A percentile compares a stretch with the other conserved stretches of the same genome.
Evolutionary conservation across 179 eudicot genomes (phyloP).

Genomic region (Beta lomatogona): DNA sequence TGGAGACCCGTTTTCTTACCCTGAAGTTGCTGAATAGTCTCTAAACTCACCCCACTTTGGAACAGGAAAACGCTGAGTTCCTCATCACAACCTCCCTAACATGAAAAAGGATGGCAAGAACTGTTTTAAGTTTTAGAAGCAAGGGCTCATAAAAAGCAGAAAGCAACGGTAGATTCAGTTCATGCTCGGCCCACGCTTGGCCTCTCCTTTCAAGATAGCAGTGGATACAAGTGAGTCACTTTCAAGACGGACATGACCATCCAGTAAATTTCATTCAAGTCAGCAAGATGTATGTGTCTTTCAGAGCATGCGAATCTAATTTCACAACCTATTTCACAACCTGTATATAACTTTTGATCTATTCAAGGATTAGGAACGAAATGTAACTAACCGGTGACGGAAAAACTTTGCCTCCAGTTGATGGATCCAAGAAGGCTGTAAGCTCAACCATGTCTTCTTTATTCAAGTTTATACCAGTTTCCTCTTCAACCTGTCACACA

Average conservation of each 20-base stretch:
- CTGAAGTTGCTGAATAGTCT: slow-evolving; percentile 59
- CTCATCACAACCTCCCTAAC: slow-evolving; percentile 94
- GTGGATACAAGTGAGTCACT: neutral
- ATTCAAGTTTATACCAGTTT: slow-evolving; percentile 75
- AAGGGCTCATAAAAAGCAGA: neutral
- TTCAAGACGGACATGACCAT: neutral
- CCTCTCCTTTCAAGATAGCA: neutral
- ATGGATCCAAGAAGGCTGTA: slow-evolving; percentile 80
- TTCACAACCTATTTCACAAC: neutral
- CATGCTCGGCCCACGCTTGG: neutral
- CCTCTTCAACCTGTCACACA: slow-evolving; percentile 81
- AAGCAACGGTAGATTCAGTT: neutral
- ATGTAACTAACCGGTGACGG: slow-evolving; percentile 79
- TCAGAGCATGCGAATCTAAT: neutral
- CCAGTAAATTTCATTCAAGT: neutral
- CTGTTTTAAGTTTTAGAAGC: neutral
- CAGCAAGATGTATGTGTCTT: neutral
- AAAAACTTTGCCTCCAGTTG: slow-evolving; percentile 76
- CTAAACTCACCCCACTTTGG: slow-evolving; percentile 59
- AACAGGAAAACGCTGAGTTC: slow-evolving; percentile 74
- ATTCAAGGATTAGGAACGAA: neutral
- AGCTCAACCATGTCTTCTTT: slow-evolving; percentile 78
- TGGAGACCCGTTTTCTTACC: slow-evolving; percentile 89
- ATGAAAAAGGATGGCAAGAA: neutral
- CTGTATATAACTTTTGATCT: neutral